phyloP scores from a whole-genome alignment of 2,329 filamentous ascomycete genomes.

The Geosmithia putterillii region DNA sequence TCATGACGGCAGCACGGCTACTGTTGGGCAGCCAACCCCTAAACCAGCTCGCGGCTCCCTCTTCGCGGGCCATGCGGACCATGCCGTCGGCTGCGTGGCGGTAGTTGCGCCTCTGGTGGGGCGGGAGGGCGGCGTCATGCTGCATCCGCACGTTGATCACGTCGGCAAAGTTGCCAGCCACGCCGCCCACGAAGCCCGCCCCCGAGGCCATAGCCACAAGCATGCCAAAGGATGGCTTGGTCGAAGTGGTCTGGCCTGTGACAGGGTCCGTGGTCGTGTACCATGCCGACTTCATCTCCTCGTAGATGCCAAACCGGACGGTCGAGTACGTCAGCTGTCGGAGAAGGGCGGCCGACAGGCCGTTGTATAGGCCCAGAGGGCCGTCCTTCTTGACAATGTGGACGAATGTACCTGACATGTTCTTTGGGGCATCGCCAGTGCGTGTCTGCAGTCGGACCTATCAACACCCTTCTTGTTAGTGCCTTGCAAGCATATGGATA shows the following conservation, averaged over 20 bases:
- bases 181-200: constrained; percentile 78
- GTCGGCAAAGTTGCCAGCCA: constrained; percentile 89
- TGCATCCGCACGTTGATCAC: constrained; percentile 99
- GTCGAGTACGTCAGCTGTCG: constrained; percentile 95
- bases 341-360: constrained; percentile 82
- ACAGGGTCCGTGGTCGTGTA: too few relatives aligned
- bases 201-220: constrained; percentile 72
- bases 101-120: constrained; percentile 70
- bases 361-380: constrained; percentile 71
- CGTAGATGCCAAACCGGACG: constrained; percentile 92
- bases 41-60: constrained; percentile 67
- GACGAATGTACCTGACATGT: constrained; percentile 75
- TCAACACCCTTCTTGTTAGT: too few relatives aligned
- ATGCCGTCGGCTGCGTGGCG: constrained; percentile 79
- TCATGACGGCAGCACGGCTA: constrained; percentile 76
- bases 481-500: too few relatives aligned
- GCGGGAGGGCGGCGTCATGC: constrained; percentile 70
- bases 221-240: constrained; percentile 55
- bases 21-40: constrained; percentile 78
- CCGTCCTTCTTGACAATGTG: constrained; percentile 72
- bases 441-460: constrained; percentile 85
- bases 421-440: constrained; percentile 58
- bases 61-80: constrained; percentile 72
- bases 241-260: too few relatives aligned
- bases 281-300: constrained; percentile 79